Conservation (phyloP, 495 filamentous ascomycete species). For the Penicillium desertorum region DNA sequence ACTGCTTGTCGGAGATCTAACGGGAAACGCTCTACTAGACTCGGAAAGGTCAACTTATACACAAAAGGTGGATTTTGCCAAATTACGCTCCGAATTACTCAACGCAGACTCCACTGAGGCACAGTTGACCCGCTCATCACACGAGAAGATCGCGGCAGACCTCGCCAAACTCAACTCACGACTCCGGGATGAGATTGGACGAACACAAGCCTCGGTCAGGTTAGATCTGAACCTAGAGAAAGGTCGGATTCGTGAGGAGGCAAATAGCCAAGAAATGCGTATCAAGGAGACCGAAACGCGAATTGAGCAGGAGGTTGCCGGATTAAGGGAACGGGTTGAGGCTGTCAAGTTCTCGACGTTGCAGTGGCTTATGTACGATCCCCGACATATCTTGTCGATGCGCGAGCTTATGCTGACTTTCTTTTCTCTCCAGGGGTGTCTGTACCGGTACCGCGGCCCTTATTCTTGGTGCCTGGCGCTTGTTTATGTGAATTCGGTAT, state of each 20-base stretch:
- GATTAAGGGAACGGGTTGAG: slow-evolving; percentile 85
- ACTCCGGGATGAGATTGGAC: slow-evolving; percentile 87
- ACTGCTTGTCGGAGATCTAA: not conserved
- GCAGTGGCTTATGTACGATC: slow-evolving; percentile 85
- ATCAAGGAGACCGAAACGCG: slow-evolving; percentile 98
- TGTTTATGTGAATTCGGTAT: slow-evolving; percentile 59
- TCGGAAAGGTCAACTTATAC: slow-evolving; percentile 79
- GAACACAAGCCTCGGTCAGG: slow-evolving; percentile 87
- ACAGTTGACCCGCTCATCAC: slow-evolving; percentile 79
- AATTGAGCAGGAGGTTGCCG: slow-evolving; percentile 97
- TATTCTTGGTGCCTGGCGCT: slow-evolving; percentile 92
- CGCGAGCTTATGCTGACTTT: slow-evolving; percentile 26
- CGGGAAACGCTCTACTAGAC: slow-evolving; percentile 32
- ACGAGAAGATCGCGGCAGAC: slow-evolving; percentile 92
- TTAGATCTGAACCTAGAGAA: slow-evolving; percentile 96
- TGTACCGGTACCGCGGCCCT: slow-evolving; percentile 91
- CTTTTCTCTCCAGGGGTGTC: slow-evolving; percentile 64
- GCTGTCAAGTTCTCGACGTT: slow-evolving; percentile 96
- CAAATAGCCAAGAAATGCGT: slow-evolving; percentile 94
- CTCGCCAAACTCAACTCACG: slow-evolving; percentile 87
- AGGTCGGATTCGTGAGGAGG: slow-evolving; percentile 93
- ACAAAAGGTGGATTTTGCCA: slow-evolving; percentile 99
- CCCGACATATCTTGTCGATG: slow-evolving; percentile 4
- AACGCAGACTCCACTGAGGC: slow-evolving; percentile 88
- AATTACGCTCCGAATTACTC: slow-evolving; percentile 90